Base-by-base conservation (phyloP, 495 filamentous ascomycete species). In the Aspergillus heteromorphus region DNA sequence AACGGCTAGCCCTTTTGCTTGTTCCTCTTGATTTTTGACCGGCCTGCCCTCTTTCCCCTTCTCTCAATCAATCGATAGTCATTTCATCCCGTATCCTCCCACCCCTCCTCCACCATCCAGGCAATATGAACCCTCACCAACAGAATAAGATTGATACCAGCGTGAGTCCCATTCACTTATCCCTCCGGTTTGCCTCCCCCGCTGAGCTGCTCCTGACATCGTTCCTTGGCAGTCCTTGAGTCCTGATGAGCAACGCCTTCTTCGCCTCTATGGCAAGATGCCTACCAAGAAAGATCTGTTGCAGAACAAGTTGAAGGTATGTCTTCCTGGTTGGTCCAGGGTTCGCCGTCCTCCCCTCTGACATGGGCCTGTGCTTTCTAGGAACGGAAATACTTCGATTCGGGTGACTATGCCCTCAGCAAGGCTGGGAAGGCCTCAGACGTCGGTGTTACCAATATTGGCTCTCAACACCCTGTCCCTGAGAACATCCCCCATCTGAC, bases 331-430 rank as follows among this genome's bases (percentile, higher is more conserved):
- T 23, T 25, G 36, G 42, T 47, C n/a, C 21, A 29, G 13, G 6
- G 25, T 31, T 40, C 45, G 7, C 19, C 41, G 45, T 49, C 57
- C 34, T 21, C 25, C 21, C 27, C 11, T 38, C 25, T 53, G 58
- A 55, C 53, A 27, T 14, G 27, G 5, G 42, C 38, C 29, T 42
- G 17, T 13, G 17, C 16, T 58, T 38, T 47, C n/a, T 51, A 96
- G 82, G 92, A 96, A 70, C 92, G 95, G 73, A 98, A 97, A 78
- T 98, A 97, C 76, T 98, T 98, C 72, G 93, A 98, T 79, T 91
- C 86, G 49, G 92, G 92, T 63, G 92, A 97, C 74, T 97, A 97
- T 60, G 95, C 93, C 65, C 87, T 97, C 74, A 92, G 87, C 72
- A 97, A 98, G 79, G 95, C 93, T 42, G 93, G 95, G 69, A 98